A percentile compares a stretch with the other conserved stretches of the same genome.
phyloP scores from a whole-genome alignment of 2,329 filamentous ascomycete genomes.

The Remersonia thermophila region DNA sequence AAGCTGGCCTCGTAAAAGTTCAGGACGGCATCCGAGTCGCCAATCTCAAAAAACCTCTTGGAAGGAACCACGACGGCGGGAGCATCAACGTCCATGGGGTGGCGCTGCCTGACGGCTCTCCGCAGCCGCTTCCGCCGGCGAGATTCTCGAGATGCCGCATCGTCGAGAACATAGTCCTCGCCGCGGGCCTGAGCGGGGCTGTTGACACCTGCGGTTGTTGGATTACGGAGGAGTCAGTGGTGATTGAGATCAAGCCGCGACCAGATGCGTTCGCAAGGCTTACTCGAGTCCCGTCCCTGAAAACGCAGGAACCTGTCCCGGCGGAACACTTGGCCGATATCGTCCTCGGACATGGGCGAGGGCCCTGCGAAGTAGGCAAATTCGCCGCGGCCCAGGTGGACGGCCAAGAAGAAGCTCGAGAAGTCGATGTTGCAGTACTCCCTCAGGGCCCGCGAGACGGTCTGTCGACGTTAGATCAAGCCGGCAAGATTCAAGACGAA shows the following conservation, averaged over 20 bases:
- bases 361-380: conserved; percentile 35
- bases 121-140: conserved; percentile 28
- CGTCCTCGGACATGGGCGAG: conserved; percentile 25
- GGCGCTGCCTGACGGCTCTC: conserved; percentile 20
- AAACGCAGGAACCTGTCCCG: conserved; percentile 26
- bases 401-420: conserved; percentile 40
- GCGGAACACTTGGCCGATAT: conserved; percentile 35
- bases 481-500: too few species aligned
- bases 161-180: conserved; percentile 16
- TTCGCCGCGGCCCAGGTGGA: conserved; percentile 35
- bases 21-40: conserved; percentile 41
- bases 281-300: too few species aligned
- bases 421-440: conserved; percentile 40
- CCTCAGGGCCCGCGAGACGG: conserved; percentile 38
- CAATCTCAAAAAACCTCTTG: conserved; percentile 37
- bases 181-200: background rate
- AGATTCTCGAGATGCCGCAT: conserved; percentile 17
- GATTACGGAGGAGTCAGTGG: too few species aligned
- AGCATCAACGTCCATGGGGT: conserved; percentile 27
- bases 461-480: conserved; percentile 13
- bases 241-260: too few species aligned
- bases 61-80: conserved; percentile 26
- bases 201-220: too few species aligned
- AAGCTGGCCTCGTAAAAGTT: conserved; percentile 50
- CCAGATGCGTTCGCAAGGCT: too few species aligned